phyloP scores from a whole-genome alignment of 2,329 filamentous ascomycete genomes.

The Claviceps africana region DNA sequence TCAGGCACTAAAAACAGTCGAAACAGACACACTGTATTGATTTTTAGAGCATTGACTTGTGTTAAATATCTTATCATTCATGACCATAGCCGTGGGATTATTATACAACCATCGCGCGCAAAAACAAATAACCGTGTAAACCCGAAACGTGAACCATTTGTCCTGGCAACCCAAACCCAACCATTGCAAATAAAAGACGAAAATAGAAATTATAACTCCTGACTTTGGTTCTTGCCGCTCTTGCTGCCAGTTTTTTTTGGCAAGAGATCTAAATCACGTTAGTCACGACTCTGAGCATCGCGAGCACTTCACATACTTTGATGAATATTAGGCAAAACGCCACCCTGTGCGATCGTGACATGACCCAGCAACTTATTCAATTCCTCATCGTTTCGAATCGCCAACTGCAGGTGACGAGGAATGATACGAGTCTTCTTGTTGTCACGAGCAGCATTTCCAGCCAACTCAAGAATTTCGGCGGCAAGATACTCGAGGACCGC shows the following conservation, averaged over 20 bases:
- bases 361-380: constrained; percentile 96
- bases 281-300: neutral
- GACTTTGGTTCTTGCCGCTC: constrained; percentile 80
- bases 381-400: constrained; percentile 98
- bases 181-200: constrained; percentile 38
- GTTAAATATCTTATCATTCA: constrained; percentile 26
- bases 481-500: constrained; percentile 97
- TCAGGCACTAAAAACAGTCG: too few species aligned
- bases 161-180: constrained; percentile 63
- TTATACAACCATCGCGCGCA: constrained; percentile 54
- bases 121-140: constrained; percentile 48
- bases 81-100: constrained; percentile 56
- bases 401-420: constrained; percentile 93
- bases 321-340: constrained; percentile 94
- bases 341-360: constrained; percentile 93
- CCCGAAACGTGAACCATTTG: constrained; percentile 67
- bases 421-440: constrained; percentile 99
- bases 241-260: constrained; percentile 94
- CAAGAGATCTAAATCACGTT: constrained; percentile 64
- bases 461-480: constrained; percentile 96
- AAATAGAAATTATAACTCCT: constrained; percentile 65
- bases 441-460: constrained; percentile 95
- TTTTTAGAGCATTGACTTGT: neutral
- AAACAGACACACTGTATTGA: neutral
- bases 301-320: constrained; percentile 56